These are phyloP conservation scores for Hericium alpestre DNA, from an alignment of 768 basidiomycete species.

Conservation along the genomic window DNA sequence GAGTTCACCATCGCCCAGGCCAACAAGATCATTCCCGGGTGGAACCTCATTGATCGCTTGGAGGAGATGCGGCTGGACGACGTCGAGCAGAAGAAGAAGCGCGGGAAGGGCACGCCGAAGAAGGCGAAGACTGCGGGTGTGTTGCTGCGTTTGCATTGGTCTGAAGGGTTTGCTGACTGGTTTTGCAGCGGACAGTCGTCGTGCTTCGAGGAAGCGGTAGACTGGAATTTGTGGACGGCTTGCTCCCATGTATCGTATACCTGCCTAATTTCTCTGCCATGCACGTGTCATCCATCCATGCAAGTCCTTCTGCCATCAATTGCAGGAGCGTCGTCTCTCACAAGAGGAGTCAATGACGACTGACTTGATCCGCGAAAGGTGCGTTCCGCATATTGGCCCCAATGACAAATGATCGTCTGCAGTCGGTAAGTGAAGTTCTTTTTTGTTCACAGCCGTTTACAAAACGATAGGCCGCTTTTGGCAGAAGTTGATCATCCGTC, in stretches of 20 bases:
- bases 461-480: no score
- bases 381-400: no score
- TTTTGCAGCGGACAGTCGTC: slow-evolving; percentile 40
- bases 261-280: not conserved
- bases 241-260: not conserved
- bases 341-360: no score
- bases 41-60: slow-evolving; percentile 46
- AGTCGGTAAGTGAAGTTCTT: no score
- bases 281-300: no score
- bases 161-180: not conserved
- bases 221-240: not conserved
- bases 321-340: no score
- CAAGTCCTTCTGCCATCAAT: no score
- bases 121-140: slow-evolving; percentile 64
- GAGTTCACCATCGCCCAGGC: slow-evolving; percentile 45
- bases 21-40: slow-evolving; percentile 21
- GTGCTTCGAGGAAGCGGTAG: slow-evolving; percentile 33
- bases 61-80: slow-evolving; percentile 64
- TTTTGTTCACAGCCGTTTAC: no score
- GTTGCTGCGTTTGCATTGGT: slow-evolving; percentile 15
- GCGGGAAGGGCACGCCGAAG: slow-evolving; percentile 78
- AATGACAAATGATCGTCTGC: no score
- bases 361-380: no score
- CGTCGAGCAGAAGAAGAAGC: slow-evolving; percentile 52
- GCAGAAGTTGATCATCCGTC: no score